Evolutionary conservation across 2,329 filamentous ascomycete species (phyloP).

Genomic region (Aspergillus sp.): DNA sequence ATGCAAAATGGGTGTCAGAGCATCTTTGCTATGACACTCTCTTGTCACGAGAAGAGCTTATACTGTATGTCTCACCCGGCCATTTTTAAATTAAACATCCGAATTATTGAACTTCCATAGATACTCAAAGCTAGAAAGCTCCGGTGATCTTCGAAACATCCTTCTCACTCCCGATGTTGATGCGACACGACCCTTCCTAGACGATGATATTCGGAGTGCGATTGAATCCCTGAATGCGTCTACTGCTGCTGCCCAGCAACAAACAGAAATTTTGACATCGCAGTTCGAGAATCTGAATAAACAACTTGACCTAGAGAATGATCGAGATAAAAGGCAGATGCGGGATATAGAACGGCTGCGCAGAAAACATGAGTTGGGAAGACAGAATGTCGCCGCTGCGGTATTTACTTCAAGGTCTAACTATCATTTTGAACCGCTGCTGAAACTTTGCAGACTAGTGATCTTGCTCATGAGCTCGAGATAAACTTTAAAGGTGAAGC

Average conservation of each 20-base stretch:
- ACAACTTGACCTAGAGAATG: constrained; percentile 17
- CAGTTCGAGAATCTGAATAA: constrained; percentile 28
- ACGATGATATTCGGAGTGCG: constrained; percentile 32
- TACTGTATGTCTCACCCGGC: constrained; percentile 21
- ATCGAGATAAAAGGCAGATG: constrained; percentile 16
- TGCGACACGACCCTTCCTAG: constrained; percentile 33
- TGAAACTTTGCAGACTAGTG: constrained; percentile 26
- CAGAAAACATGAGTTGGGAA: constrained; percentile 30
- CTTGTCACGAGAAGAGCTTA: constrained; percentile 35
- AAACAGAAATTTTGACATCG: constrained; percentile 24
- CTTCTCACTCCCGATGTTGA: constrained; percentile 21
- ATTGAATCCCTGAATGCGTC: constrained; percentile 33
- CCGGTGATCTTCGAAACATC: constrained; percentile 23
- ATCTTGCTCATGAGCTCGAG: constrained; percentile 30
- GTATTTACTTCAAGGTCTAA: constrained; percentile 17
- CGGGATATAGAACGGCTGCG: constrained; percentile 26
- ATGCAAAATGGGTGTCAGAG: constrained; percentile 27
- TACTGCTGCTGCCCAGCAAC: constrained; percentile 29
- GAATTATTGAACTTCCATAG: constrained; percentile 13
- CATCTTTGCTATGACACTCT: constrained; percentile 30
- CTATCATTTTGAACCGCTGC: not conserved
- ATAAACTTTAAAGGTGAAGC: constrained; percentile 22
- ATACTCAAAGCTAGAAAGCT: constrained; percentile 29
- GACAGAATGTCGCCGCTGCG: constrained; percentile 27
- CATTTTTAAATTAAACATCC: not conserved